Evolutionary conservation across 2,329 filamentous ascomycete species (phyloP).

Genomic region (Lasiodiplodia gonubiensis): DNA sequence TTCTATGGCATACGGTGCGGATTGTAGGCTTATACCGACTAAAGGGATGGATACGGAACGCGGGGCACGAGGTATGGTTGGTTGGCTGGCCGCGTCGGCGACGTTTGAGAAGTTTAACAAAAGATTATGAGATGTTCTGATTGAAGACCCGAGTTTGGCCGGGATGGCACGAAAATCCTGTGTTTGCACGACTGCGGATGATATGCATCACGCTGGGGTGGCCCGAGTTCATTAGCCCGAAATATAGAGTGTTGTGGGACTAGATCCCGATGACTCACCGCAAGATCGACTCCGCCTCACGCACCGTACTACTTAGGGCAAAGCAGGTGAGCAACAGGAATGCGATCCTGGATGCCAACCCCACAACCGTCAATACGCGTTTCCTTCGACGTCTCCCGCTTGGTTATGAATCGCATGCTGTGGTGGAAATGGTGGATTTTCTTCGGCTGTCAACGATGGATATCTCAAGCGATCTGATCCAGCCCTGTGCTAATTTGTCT

Average conservation of each 20-base stretch:
- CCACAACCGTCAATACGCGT: neutral
- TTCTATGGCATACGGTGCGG: slow-evolving; percentile 23
- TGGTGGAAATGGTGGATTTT: no score
- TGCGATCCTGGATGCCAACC: neutral
- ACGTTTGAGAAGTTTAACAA: neutral
- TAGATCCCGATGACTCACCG: neutral
- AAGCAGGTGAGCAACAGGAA: neutral
- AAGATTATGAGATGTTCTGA: slow-evolving; percentile 8
- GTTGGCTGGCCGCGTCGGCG: slow-evolving; percentile 9
- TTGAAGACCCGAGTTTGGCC: neutral
- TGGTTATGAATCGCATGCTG: no score
- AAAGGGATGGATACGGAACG: slow-evolving; percentile 7
- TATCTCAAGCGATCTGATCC: no score
- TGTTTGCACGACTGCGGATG: neutral
- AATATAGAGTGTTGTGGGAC: neutral
- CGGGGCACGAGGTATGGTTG: slow-evolving; percentile 10
- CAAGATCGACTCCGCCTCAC: neutral
- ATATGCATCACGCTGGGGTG: neutral
- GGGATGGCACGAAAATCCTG: neutral
- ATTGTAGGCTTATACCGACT: slow-evolving; percentile 26
- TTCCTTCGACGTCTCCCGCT: neutral
- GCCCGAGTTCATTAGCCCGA: neutral
- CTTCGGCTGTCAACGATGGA: no score
- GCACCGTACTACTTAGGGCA: neutral
- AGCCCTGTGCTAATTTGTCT: no score